Conservation (phyloP, 768 basidiomycete species). For the Termitomyces bulborhizus region DNA sequence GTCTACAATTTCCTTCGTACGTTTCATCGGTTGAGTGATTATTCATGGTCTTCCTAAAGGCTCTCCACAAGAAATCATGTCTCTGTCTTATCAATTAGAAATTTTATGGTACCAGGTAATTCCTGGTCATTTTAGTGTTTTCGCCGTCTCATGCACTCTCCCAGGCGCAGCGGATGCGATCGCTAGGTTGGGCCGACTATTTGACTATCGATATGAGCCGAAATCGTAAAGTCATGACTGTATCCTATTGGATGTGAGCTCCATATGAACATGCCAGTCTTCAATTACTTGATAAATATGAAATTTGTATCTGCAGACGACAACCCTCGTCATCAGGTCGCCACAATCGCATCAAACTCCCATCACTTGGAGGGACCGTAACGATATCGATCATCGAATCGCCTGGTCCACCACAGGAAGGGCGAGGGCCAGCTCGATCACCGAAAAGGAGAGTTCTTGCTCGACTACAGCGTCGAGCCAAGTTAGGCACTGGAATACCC, state of each 20-base stretch:
- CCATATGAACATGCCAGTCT: neutral
- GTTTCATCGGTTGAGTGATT: constrained; percentile 19
- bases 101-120: constrained; percentile 73
- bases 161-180: constrained; percentile 68
- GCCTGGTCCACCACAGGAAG: constrained; percentile 29
- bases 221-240: constrained; percentile 59
- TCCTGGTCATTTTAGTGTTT: constrained; percentile 1
- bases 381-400: constrained; percentile 65
- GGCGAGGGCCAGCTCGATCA: constrained; percentile 43
- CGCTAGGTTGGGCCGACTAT: constrained; percentile 83
- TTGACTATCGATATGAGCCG: constrained; percentile 65
- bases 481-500: constrained; percentile 45
- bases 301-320: constrained; percentile 15
- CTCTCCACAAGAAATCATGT: constrained; percentile 74
- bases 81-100: constrained; percentile 88
- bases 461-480: constrained; percentile 58
- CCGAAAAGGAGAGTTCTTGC: constrained; percentile 50
- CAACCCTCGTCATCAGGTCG: constrained; percentile 22
- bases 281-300: neutral
- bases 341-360: constrained; percentile 36
- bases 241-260: constrained; percentile 86
- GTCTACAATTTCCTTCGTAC: constrained; percentile 86
- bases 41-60: neutral
- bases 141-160: constrained; percentile 8
- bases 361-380: constrained; percentile 64